Conservation (phyloP, 1,284 basidiomycete genomes). For the Ustanciosporium gigantosporum region DNA sequence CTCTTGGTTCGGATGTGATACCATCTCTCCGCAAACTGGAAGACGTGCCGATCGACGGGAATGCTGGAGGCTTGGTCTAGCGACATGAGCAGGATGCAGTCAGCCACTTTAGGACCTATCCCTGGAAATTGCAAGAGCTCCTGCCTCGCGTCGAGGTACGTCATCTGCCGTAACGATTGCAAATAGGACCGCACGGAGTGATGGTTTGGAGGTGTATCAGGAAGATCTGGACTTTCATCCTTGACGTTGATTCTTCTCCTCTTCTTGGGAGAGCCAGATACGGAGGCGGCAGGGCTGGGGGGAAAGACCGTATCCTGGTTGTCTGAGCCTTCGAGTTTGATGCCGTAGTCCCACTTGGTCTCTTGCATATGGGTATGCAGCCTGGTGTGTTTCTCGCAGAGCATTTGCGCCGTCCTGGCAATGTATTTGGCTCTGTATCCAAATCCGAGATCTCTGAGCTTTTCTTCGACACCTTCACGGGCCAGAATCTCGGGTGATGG, state of each 20-base stretch:
- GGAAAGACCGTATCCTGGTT: neutral
- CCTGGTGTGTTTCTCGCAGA: slow-evolving; percentile 64
- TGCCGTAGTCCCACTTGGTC: neutral
- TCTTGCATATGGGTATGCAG: neutral
- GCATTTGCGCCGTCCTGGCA: slow-evolving; percentile 77
- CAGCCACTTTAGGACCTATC: slow-evolving; percentile 78
- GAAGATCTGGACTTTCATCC: neutral
- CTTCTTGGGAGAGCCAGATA: neutral
- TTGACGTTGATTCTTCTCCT: neutral
- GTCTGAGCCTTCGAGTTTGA: neutral
- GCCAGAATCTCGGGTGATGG: slow-evolving; percentile 76
- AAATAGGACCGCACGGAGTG: slow-evolving; percentile 68
- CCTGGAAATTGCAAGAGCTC: slow-evolving; percentile 80
- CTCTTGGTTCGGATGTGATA: slow-evolving; percentile 50
- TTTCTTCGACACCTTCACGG: slow-evolving; percentile 64
- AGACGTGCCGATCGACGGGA: slow-evolving; percentile 59
- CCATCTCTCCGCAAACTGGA: slow-evolving; percentile 57
- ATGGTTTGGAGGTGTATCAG: neutral
- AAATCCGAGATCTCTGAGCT: slow-evolving; percentile 80
- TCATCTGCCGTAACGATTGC: slow-evolving; percentile 65
- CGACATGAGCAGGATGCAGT: slow-evolving; percentile 89
- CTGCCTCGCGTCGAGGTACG: slow-evolving; percentile 70
- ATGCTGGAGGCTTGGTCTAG: slow-evolving; percentile 71
- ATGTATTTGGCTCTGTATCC: slow-evolving; percentile 94
- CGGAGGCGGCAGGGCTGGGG: neutral